Conservation (phyloP, 495 filamentous ascomycete species). For the Aspergillus bridgeri region DNA sequence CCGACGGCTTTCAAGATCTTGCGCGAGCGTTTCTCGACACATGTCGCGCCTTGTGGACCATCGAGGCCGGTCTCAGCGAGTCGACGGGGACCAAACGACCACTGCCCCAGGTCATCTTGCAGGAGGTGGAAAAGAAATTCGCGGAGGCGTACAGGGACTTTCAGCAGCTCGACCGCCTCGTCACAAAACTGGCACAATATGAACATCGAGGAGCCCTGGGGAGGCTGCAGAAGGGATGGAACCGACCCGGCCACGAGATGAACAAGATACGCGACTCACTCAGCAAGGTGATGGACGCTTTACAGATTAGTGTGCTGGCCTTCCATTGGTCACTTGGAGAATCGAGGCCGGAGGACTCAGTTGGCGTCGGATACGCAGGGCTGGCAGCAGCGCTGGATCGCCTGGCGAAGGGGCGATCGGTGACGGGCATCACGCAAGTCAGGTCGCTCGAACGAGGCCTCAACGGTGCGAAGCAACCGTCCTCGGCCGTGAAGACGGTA, state of each 20-base stretch:
- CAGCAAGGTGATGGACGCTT: constrained; percentile 18
- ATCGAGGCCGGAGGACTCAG: constrained; percentile 18
- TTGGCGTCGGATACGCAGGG: constrained; percentile 24
- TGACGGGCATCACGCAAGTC: constrained; percentile 21
- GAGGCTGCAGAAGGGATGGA: constrained; percentile 49
- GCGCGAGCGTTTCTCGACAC: constrained; percentile 51
- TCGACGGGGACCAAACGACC: constrained; percentile 28
- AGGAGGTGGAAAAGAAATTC: constrained; percentile 51
- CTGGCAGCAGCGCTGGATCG: constrained; percentile 26
- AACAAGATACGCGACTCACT: constrained; percentile 25
- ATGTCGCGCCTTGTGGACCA: constrained; percentile 48
- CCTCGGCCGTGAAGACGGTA: background rate
- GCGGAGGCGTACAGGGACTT: constrained; percentile 43
- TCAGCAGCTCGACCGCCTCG: constrained; percentile 46
- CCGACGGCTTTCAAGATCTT: constrained; percentile 44
- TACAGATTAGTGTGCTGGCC: constrained; percentile 25
- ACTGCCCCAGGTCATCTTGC: constrained; percentile 43
- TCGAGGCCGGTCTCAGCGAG: constrained; percentile 49
- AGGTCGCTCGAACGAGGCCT: constrained; percentile 7
- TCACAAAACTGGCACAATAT: constrained; percentile 45
- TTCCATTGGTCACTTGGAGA: constrained; percentile 26
- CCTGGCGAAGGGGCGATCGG: constrained; percentile 22
- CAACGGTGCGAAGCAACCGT: constrained; percentile 7
- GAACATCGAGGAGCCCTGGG: constrained; percentile 46
- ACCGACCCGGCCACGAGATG: constrained; percentile 23